phyloP scores from a whole-genome alignment of 2,329 filamentous ascomycete genomes.

The Tolypocladium ovalisporum region DNA sequence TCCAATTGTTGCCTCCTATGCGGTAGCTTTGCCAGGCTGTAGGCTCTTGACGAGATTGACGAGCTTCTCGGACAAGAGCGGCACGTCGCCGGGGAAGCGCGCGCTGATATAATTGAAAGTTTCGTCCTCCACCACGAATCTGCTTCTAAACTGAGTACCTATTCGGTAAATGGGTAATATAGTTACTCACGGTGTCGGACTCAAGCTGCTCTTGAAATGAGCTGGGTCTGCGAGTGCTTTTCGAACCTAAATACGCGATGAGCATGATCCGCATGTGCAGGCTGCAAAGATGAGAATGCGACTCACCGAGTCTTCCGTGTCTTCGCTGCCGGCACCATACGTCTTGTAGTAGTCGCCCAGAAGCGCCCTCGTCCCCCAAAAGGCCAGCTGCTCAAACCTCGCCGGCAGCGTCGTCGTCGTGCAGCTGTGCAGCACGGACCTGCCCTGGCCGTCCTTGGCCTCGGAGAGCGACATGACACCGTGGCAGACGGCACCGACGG shows the following conservation, averaged over 20 bases:
- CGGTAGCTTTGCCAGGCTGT: neutral
- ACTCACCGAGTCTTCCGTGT: conserved; percentile 34
- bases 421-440: conserved; percentile 34
- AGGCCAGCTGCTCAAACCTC: conserved; percentile 36
- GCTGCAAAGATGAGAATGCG: neutral
- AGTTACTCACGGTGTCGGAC: conserved; percentile 27
- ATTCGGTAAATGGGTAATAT: neutral
- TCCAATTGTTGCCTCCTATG: neutral
- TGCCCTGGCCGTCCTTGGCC: conserved; percentile 26
- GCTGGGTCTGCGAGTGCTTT: conserved; percentile 28
- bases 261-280: neutral
- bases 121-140: conserved; percentile 37
- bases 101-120: conserved; percentile 38
- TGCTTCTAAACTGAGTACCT: conserved; percentile 7
- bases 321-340: conserved; percentile 37
- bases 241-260: conserved; percentile 21
- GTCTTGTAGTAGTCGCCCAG: conserved; percentile 47
- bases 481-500: conserved; percentile 39
- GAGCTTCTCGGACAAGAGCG: conserved; percentile 10
- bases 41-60: neutral
- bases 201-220: conserved; percentile 34
- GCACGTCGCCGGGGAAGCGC: conserved; percentile 32
- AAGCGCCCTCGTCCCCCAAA: conserved; percentile 35
- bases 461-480: conserved; percentile 39
- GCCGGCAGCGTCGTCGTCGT: conserved; percentile 37